A percentile compares a stretch with the other conserved stretches of the same genome.
Evolutionary conservation across 306 rosid species (phyloP).

Genomic region (Vigna mungo): DNA sequence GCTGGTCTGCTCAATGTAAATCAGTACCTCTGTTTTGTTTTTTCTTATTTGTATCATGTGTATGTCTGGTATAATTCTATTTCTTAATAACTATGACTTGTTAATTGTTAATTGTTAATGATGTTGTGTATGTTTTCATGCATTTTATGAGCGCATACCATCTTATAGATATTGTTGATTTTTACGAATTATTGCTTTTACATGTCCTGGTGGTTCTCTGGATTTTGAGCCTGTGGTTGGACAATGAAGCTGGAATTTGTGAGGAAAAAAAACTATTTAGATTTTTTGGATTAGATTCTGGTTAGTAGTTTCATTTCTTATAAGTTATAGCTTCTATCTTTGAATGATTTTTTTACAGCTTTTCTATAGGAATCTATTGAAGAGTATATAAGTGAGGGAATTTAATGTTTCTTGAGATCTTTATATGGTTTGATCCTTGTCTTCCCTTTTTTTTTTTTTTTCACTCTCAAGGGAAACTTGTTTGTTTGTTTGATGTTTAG

Average conservation of each 20-base stretch:
- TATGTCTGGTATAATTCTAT: neutral
- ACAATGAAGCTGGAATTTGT: constrained; percentile 10
- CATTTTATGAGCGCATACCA: neutral
- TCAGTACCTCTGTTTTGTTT: neutral
- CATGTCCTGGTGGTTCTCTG: neutral
- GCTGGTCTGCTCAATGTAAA: constrained; percentile 92
- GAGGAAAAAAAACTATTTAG: neutral
- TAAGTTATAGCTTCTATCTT: constrained; percentile 1
- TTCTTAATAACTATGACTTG: constrained; percentile 2
- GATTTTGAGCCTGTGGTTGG: constrained; percentile 38
- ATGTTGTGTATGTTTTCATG: constrained; percentile 27
- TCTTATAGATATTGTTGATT: constrained; percentile 25
- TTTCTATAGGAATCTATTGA: constrained; percentile 7
- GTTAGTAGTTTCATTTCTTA: constrained; percentile 7
- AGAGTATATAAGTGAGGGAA: neutral
- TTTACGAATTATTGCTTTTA: constrained; percentile 15
- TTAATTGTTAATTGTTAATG: constrained; percentile 40
- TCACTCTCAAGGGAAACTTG: constrained; percentile 21
- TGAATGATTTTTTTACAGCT: constrained; percentile 1
- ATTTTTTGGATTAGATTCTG: constrained; percentile 28
- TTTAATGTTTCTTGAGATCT: constrained; percentile 20
- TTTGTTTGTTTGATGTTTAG: constrained; percentile 40
- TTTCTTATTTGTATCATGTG: constrained; percentile 11
- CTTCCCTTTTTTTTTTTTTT: constrained; percentile 4
- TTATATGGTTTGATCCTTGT: neutral